Evolutionary conservation across 345 rosid species (phyloP), one percentile per base, ranked within the genome.

Genomic region (Moricandia arvensis): DNA sequence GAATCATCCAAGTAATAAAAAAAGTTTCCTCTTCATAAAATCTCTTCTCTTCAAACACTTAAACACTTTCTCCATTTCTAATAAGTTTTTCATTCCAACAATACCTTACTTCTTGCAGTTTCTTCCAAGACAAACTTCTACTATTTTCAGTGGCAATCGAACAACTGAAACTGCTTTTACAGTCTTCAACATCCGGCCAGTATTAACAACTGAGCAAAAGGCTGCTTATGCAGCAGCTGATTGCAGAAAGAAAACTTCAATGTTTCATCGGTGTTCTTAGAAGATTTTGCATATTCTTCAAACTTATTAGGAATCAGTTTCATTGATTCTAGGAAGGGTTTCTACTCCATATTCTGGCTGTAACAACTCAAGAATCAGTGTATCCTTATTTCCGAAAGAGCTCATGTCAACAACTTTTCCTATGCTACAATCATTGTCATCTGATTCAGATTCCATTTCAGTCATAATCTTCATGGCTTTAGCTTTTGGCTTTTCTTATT

Each of bases 71-170:
- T n/a, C n/a, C n/a, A n/a, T n/a, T n/a, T n/a, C n/a, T n/a, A n/a
- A n/a, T n/a, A n/a, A n/a, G n/a, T n/a, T n/a, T n/a, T n/a, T n/a
- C n/a, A n/a, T n/a, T n/a, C n/a, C n/a, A n/a, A n/a, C n/a, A n/a
- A n/a, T n/a, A n/a, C 94, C 97, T 9, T 85, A 73, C 47, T 80
- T 91, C 84, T 79, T 83, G 81, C 93, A 91, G 79, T 91, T 91
- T 7, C 81, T 80, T 27, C 97, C 97, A 93, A 86, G 86, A 75
- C 94, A 89, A 31, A 91, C 87, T 72, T 91, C 93, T 5, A 91
- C 72, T 70, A 79, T 83, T 74, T 82, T 83, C 79, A 37, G 43
- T 11, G 73, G 34, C 9, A 29, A 29, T 31, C 45, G 68, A 71
- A 37, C 33, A 24, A 26, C 71, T 3, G 72, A 4, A 11, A 64